Evolutionary conservation across 257 asterid species (phyloP).

Genomic region (Paraleonurus japonicus): DNA sequence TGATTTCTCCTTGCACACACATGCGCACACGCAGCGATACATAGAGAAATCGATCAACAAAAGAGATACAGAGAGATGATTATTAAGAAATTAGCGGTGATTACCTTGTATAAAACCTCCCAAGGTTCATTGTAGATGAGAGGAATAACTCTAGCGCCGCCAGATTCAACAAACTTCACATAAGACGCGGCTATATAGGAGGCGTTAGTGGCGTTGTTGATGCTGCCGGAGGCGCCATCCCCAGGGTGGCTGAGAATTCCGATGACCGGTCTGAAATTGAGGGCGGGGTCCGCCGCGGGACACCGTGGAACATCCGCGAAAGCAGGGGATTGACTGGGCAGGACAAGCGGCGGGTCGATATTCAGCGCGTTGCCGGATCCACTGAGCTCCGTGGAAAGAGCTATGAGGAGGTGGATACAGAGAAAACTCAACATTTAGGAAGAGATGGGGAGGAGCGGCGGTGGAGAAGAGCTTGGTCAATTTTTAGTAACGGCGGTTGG

Average conservation of each 20-base stretch:
- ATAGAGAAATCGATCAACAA: no score
- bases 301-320: conserved; percentile 35
- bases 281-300: conserved; percentile 46
- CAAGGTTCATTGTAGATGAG: conserved; percentile 59
- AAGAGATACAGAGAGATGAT: background rate
- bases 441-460: background rate
- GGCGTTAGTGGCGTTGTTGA: conserved; percentile 39
- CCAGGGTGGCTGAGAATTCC: conserved; percentile 75
- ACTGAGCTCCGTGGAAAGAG: background rate
- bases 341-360: conserved; percentile 27
- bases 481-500: background rate
- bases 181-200: conserved; percentile 73
- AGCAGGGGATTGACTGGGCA: conserved; percentile 38
- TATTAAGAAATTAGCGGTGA: background rate
- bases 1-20: background rate
- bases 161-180: conserved; percentile 67
- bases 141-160: conserved; percentile 76
- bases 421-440: background rate
- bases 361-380: conserved; percentile 10
- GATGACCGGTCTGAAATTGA: conserved; percentile 71
- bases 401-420: background rate
- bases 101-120: conserved; percentile 42
- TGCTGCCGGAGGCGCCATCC: conserved; percentile 66
- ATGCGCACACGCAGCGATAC: background rate
- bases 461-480: background rate